Evolutionary conservation across 2,329 filamentous ascomycete genomes (phyloP).

Genomic region (Mollisiaceae sp.): DNA sequence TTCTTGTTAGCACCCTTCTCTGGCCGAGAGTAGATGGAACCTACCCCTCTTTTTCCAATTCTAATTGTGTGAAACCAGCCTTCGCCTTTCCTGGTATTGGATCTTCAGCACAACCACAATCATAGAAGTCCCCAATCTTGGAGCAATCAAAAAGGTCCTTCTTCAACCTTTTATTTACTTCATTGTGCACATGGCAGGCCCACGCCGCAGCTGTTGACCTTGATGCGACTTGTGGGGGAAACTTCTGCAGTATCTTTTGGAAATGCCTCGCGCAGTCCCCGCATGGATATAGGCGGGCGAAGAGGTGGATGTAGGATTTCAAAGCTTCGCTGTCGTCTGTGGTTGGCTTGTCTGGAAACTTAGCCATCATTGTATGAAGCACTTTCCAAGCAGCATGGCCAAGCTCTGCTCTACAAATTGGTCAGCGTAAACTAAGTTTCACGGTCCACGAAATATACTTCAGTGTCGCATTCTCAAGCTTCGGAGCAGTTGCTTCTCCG

Average conservation of each 20-base stretch:
- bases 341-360: conserved; percentile 69
- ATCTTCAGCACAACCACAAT: conserved; percentile 74
- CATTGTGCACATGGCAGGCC: conserved; percentile 72
- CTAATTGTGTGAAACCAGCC: conserved; percentile 41
- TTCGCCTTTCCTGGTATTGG: conserved; percentile 50
- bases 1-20: conserved; percentile 26
- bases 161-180: conserved; percentile 67
- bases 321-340: conserved; percentile 66
- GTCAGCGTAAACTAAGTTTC: conserved; percentile 19
- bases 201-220: conserved; percentile 69
- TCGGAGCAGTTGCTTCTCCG: conserved; percentile 77
- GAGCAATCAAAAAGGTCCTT: conserved; percentile 69
- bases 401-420: conserved; percentile 55
- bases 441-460: conserved; percentile 58
- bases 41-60: conserved; percentile 41
- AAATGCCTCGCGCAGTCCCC: conserved; percentile 74
- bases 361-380: conserved; percentile 72
- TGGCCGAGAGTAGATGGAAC: conserved; percentile 16
- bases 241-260: conserved; percentile 63
- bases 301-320: conserved; percentile 68
- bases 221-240: conserved; percentile 68
- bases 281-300: conserved; percentile 72
- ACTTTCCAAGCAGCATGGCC: conserved; percentile 73
- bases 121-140: conserved; percentile 73
- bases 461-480: conserved; percentile 80